Conservation (phyloP, 768 basidiomycete species). For the Suillus subalutaceus region DNA sequence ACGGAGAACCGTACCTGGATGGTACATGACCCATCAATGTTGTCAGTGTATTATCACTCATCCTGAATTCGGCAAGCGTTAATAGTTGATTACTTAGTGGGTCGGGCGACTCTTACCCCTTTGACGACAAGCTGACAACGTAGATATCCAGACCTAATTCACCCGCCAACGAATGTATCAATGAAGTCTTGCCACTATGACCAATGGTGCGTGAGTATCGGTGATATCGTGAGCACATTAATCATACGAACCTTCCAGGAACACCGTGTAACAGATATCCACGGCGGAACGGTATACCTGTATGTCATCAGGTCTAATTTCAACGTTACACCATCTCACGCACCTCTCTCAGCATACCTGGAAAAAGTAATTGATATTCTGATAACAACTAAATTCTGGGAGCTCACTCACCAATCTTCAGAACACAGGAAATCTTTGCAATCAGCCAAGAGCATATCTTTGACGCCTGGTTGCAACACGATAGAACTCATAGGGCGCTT, state of each 20-base stretch:
- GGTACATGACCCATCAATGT: conserved; percentile 90
- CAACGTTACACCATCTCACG: conserved; percentile 30
- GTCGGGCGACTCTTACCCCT: conserved; percentile 58
- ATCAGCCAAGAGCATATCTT: conserved; percentile 88
- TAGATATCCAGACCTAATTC: conserved; percentile 90
- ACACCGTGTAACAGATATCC: conserved; percentile 87
- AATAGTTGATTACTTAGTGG: conserved; percentile 5
- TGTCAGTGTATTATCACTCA: conserved; percentile 88
- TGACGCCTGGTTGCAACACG: conserved; percentile 85
- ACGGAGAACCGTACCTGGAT: conserved; percentile 54
- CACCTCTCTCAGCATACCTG: conserved; percentile 92
- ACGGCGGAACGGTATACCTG: conserved; percentile 86
- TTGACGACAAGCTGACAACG: conserved; percentile 85
- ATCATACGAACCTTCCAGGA: conserved; percentile 66
- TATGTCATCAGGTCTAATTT: conserved; percentile 21
- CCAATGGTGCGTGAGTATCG: conserved; percentile 19
- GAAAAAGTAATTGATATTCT: conserved; percentile 22
- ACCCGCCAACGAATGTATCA: conserved; percentile 84
- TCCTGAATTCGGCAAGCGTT: conserved; percentile 45
- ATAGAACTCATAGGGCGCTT: conserved; percentile 94
- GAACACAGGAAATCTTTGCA: conserved; percentile 85
- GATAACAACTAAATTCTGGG: conserved; percentile 23
- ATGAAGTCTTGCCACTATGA: conserved; percentile 78
- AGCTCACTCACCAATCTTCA: conserved; percentile 75
- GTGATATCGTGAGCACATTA: conserved; percentile 8